Evolutionary conservation across 2,329 filamentous ascomycete genomes (phyloP).

Genomic region (Alternaria gaisen): DNA sequence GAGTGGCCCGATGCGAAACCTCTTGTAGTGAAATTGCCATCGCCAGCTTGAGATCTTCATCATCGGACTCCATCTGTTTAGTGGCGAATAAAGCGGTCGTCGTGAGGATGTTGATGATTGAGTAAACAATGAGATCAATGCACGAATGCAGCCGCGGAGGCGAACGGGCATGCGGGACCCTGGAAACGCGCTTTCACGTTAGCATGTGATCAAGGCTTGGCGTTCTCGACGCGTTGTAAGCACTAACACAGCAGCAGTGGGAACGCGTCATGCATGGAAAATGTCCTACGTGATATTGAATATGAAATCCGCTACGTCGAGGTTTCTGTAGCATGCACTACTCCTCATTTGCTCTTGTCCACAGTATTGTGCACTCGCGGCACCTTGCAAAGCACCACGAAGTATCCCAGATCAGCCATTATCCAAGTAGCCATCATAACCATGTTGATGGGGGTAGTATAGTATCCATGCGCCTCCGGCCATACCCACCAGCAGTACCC

Average conservation of each 20-base stretch:
- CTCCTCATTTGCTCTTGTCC: neutral
- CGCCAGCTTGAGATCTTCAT: constrained; percentile 40
- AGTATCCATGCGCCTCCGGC: constrained; percentile 62
- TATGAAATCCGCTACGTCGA: neutral
- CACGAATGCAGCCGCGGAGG: neutral
- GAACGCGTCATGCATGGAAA: neutral
- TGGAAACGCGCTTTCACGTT: constrained; percentile 29
- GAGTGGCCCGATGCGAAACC: constrained; percentile 16
- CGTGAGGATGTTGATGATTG: constrained; percentile 1
- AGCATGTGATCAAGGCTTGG: constrained; percentile 29
- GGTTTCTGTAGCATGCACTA: neutral
- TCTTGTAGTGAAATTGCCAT: constrained; percentile 42
- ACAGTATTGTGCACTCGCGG: constrained; percentile 5
- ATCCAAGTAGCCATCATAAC: constrained; percentile 55
- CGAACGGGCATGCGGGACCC: neutral
- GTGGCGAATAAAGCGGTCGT: constrained; percentile 1
- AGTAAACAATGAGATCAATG: neutral
- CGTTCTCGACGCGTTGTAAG: neutral
- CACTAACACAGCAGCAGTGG: neutral
- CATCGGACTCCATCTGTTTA: constrained; percentile 37
- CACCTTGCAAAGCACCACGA: constrained; percentile 51
- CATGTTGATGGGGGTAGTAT: constrained; percentile 54
- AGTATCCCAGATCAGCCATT: constrained; percentile 58
- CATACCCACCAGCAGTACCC: constrained; percentile 60
- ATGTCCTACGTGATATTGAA: neutral